Base-by-base conservation (phyloP, 2,329 filamentous ascomycete genomes). In the Ceratocystis harringtonii region DNA sequence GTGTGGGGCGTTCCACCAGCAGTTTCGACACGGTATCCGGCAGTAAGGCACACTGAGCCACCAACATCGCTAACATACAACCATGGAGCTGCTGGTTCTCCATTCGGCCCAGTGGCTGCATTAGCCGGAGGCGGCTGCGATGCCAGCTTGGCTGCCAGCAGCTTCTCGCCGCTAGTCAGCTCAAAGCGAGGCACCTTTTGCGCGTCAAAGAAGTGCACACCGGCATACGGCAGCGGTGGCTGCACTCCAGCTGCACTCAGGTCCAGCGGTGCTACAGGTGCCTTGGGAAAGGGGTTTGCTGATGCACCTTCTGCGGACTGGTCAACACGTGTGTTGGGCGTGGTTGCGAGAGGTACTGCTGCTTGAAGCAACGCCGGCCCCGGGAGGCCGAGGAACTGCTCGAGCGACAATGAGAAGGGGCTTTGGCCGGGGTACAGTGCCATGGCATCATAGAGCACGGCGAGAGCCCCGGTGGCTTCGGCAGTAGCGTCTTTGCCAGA, bases 131-230 rank as follows among this genome's bases (percentile, higher is more conserved):
- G 52, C 17, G 30, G 80, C 76, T 19, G 70, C 68, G 52, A 72
- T 41, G 75, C 78, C 50, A 77, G 68, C 74, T 84, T 84, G 72
- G 78, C 79, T 65, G 71, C 76, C 69, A 79, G 73, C 71, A 77
- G 72, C 69, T 76, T 73, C 44, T 72, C 70, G 48, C 73, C 71
- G 5, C 70, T 72, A 62, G 74, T 71, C 45, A 89, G 76, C 67
- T 82, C 77, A 72, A 89, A 90, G 12, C 78, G 83, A 1, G 87
- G 87, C 0, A 76, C 74, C 68, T 79, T 74, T 57, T 71, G 68
- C 60, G 68, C 68, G 73, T 80, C 80, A 78, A 90, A 90, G 79
- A 78, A 88, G 78, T 90, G 87, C 70, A 83, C 79, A 36, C 87
- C 87, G 15, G 85, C 72, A 70, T 80, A 78, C 61, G 75, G 73